These are phyloP conservation scores for Keqinozyma sinolaborantium DNA, from an alignment of 1,139 yeast genomes.

Conservation along the genomic window DNA sequence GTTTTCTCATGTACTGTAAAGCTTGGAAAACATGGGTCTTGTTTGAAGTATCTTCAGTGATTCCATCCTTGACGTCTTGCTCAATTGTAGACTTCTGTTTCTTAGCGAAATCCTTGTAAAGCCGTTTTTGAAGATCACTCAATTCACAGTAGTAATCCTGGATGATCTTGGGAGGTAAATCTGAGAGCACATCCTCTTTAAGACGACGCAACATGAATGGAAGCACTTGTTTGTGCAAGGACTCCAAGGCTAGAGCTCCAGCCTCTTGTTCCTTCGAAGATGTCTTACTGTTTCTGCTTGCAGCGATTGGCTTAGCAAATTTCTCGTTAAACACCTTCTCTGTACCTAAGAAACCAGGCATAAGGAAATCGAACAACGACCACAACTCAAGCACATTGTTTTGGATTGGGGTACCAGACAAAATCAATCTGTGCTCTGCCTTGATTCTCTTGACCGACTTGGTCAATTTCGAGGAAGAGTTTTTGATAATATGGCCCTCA, in stretches of 20 bases:
- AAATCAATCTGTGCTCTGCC: constrained; percentile 85
- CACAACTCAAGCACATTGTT: constrained; percentile 94
- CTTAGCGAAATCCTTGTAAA: constrained; percentile 88
- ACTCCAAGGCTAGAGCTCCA: constrained; percentile 93
- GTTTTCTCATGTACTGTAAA: constrained; percentile 92
- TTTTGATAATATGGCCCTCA: constrained; percentile 97
- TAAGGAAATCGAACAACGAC: constrained; percentile 94
- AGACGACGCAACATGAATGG: constrained; percentile 95
- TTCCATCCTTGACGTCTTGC: constrained; percentile 49
- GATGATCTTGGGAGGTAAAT: constrained; percentile 95
- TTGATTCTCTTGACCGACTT: constrained; percentile 77
- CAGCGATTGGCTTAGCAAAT: constrained; percentile 96
- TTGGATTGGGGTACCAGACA: constrained; percentile 98
- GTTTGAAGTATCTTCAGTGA: constrained; percentile 41
- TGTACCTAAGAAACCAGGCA: constrained; percentile 98
- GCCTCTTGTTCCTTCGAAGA: constrained; percentile 95
- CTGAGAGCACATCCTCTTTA: constrained; percentile 94
- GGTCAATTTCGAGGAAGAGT: constrained; percentile 82
- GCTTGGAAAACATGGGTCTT: constrained; percentile 97
- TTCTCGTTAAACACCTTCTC: constrained; percentile 93
- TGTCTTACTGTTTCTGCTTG: constrained; percentile 85
- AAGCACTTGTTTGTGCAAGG: constrained; percentile 91
- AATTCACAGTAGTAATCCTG: constrained; percentile 97
- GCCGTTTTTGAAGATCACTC: constrained; percentile 81
- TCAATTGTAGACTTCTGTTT: constrained; percentile 76